phyloP scores from a whole-genome alignment of 495 filamentous ascomycete genomes.

The Podospora sp. region DNA sequence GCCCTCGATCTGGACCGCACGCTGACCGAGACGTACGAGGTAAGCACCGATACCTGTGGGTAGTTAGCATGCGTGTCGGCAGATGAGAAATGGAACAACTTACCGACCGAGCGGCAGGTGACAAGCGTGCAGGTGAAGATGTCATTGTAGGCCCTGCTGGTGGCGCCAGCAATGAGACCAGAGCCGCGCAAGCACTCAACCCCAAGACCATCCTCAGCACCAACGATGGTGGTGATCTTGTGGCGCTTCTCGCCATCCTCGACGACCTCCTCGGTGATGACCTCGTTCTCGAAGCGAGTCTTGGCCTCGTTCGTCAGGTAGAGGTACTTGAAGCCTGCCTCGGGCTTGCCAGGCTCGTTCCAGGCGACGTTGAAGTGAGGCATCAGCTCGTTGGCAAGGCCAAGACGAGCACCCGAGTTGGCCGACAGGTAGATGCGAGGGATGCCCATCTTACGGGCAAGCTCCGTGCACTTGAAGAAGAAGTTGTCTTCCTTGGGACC shows the following conservation, averaged over 20 bases:
- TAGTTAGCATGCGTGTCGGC: conserved; percentile 31
- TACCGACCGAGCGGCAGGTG: conserved; percentile 92
- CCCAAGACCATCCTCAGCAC: conserved; percentile 93
- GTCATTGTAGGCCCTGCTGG: conserved; percentile 94
- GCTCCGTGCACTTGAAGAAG: conserved; percentile 98
- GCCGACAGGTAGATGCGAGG: conserved; percentile 97
- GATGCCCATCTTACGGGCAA: conserved; percentile 89
- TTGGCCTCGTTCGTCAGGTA: conserved; percentile 88
- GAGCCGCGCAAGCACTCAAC: conserved; percentile 97
- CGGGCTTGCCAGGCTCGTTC: conserved; percentile 82
- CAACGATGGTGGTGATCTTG: conserved; percentile 93
- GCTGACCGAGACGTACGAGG: conserved; percentile 94
- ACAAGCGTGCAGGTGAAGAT: conserved; percentile 99
- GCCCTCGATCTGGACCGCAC: conserved; percentile 97
- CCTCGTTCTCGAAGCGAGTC: conserved; percentile 83
- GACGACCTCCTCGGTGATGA: conserved; percentile 83
- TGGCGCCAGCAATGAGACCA: conserved; percentile 96
- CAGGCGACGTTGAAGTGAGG: conserved; percentile 96
- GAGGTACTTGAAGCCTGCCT: conserved; percentile 97
- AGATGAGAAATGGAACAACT: conserved; percentile 31
- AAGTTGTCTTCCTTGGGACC: conserved; percentile 95
- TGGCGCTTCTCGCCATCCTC: conserved; percentile 90
- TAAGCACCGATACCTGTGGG: conserved; percentile 87
- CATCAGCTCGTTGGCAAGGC: conserved; percentile 94
- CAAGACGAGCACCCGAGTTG: conserved; percentile 98